Evolutionary conservation across 768 basidiomycete species (phyloP).

Genomic region (Kwoniella bestiolae): DNA sequence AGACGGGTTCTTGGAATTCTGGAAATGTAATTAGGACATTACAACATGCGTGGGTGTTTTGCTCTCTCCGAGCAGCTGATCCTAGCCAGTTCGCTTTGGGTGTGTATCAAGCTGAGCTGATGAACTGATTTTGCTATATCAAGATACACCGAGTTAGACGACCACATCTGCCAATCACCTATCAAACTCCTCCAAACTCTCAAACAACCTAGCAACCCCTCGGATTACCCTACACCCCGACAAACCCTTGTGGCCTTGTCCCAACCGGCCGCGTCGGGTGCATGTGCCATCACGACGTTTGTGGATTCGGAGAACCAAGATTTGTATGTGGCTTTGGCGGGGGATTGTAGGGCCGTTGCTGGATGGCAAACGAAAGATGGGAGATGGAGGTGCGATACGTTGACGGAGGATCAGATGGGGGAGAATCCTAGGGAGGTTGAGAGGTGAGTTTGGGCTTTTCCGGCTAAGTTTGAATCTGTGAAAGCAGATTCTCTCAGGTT

Average conservation of each 20-base stretch:
- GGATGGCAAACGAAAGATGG: conserved; percentile 84
- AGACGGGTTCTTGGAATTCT: conserved; percentile 25
- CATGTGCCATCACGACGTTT: conserved; percentile 85
- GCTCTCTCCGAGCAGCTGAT: no score
- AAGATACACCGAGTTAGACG: conserved; percentile 81
- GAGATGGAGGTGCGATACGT: conserved; percentile 87
- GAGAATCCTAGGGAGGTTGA: conserved; percentile 81
- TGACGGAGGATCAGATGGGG: conserved; percentile 95
- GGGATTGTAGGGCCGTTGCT: conserved; percentile 93
- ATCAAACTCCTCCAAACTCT: conserved; percentile 65
- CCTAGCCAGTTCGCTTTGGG: no score
- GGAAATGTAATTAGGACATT: conserved; percentile 33
- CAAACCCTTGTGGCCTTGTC: conserved; percentile 62
- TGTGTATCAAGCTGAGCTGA: not conserved
- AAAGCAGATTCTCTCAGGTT: no score
- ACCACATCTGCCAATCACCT: conserved; percentile 79
- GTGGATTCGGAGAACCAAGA: conserved; percentile 82
- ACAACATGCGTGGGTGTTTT: conserved; percentile 43
- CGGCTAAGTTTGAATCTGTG: not conserved
- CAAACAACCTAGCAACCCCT: not conserved
- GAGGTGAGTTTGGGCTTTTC: conserved; percentile 64
- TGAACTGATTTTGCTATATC: conserved; percentile 59
- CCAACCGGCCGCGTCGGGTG: conserved; percentile 83
- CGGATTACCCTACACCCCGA: conserved; percentile 59
- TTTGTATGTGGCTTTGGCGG: conserved; percentile 87